Evolutionary conservation across 805 yeast species (phyloP), one percentile per base, ranked within the genome.

Genomic region (Suhomyces emberorum): DNA sequence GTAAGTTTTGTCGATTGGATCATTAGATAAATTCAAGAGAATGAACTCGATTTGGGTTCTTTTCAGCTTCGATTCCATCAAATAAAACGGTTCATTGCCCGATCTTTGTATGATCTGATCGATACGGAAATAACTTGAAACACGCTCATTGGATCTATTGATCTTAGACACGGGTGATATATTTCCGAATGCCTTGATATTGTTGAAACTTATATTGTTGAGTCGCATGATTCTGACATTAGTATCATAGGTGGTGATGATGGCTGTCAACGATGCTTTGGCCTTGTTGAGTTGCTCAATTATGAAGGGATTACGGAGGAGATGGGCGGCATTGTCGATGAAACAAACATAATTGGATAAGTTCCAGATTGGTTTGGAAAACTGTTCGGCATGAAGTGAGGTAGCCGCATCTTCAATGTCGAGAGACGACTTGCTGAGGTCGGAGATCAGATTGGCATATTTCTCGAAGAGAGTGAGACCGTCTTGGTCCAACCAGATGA

Each of bases 271-370:
- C 6, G 43, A 41, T 3, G 19, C 12, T 27, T 39, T 41, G 15
- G 50, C 39, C 5, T 30, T 38, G 7, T 32, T 23, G 32, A 68
- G 48, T 38, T 56, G 63, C 8, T 62, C 68, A 19, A 62, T 39
- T 10, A 66, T 51, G 33, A 65, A 68, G 9, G 73, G 74, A 38
- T 68, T 68, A 28, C 71, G 52, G 18, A 68, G 34, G 7, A 50
- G 21, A 1, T 29, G 18, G 18, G 44, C 15, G 2, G 62, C 46
- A 8, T 44, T 37, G 14, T 46, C 52, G 10, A 64, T 53, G 42
- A 68, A 62, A 2, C 44, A 38, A 4, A 58, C 37, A 42, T 65
- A 65, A 38, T 54, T 47, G 2, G 31, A 18, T 34, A 60, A 58
- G 38, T 66, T 63, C 29, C 53, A 40, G 11, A 67, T 39, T 4